Evolutionary conservation across 352 stramenopile genomes (phyloP).

Genomic region (Globisporangium yorkense): DNA sequence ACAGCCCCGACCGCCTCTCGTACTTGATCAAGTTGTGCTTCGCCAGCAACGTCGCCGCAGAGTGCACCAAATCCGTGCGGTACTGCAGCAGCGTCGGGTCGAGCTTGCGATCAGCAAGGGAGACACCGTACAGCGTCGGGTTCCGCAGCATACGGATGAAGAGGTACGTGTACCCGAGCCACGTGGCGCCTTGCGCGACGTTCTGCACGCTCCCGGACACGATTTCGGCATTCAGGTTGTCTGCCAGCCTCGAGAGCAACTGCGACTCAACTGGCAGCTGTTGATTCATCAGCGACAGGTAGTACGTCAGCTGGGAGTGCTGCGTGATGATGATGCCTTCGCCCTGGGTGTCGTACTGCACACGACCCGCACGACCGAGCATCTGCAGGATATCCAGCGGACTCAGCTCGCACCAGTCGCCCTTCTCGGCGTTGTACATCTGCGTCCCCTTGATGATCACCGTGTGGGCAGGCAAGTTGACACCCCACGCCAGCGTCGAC

Average conservation of each 20-base stretch:
- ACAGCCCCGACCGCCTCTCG: slow-evolving; percentile 92
- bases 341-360: slow-evolving; percentile 97
- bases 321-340: slow-evolving; percentile 99
- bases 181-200: slow-evolving; percentile 93
- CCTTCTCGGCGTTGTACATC: slow-evolving; percentile 99
- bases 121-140: slow-evolving; percentile 95
- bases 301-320: slow-evolving; percentile 98
- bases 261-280: slow-evolving; percentile 99
- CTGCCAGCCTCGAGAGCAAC: slow-evolving; percentile 93
- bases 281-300: slow-evolving; percentile 99
- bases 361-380: slow-evolving; percentile 96
- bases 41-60: slow-evolving; percentile 93
- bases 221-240: slow-evolving; percentile 99
- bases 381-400: slow-evolving; percentile 99
- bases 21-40: slow-evolving; percentile 98
- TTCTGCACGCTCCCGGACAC: slow-evolving; percentile 96
- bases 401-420: slow-evolving; percentile 97
- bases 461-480: slow-evolving; percentile 99
- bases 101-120: slow-evolving; percentile 74
- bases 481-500: slow-evolving; percentile 98
- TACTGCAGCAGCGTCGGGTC: slow-evolving; percentile 95
- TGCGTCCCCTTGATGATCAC: slow-evolving; percentile 99
- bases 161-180: slow-evolving; percentile 99
- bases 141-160: slow-evolving; percentile 99
- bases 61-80: slow-evolving; percentile 95